Base-by-base conservation (phyloP, 768 basidiomycete genomes). In the Roridomyces roridus region DNA sequence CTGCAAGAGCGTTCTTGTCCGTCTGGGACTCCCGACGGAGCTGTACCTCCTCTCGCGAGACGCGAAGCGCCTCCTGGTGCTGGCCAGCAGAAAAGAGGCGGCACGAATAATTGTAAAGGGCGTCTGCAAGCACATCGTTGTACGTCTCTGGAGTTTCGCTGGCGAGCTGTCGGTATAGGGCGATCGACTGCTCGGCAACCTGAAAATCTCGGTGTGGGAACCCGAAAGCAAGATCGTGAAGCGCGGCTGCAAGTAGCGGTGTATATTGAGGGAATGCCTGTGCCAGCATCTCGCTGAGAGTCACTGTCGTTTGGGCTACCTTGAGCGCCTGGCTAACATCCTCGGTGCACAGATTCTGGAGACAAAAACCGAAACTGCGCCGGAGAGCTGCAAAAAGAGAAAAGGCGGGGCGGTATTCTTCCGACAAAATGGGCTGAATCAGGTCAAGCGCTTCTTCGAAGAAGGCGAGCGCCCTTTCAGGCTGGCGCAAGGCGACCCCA, bases 211-310 rank as follows among this genome's bases (percentile, higher is more conserved):
- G 55, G 28, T 34, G 31, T 11, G 42, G 36, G 41, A 62, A 57
- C 6, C 51, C 60, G 18, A 62, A 62, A 1, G 55, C 60, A 6
- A 48, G 51, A 54, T 53, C 55, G 26, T 57, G 47, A 2, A 62
- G 36, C n/a, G 60, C 55, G 18, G 55, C 60, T 34, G 60, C 60
- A 6, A 57, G 51, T 3, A 57, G 23, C 14, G 48, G 17, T n/a
- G 2, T 29, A 23, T 53, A 57, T 42, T 57, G 51, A n/a, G 55
- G 47, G 24, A 50, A 34, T 12, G n/a, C 24, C 25, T 18, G 41
- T 5, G 35, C 56, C 18, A 57, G 26, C n/a, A 35, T 14, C 7
- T 55, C 50, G 12, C 46, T 46, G 41, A 57, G 37, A 14, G 51
- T n/a, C 14, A 50, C 44, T 21, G 45, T 48, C 15, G 18, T 51